Conservation (phyloP, 2,329 filamentous ascomycete species). For the Stagonosporopsis rhizophila region DNA sequence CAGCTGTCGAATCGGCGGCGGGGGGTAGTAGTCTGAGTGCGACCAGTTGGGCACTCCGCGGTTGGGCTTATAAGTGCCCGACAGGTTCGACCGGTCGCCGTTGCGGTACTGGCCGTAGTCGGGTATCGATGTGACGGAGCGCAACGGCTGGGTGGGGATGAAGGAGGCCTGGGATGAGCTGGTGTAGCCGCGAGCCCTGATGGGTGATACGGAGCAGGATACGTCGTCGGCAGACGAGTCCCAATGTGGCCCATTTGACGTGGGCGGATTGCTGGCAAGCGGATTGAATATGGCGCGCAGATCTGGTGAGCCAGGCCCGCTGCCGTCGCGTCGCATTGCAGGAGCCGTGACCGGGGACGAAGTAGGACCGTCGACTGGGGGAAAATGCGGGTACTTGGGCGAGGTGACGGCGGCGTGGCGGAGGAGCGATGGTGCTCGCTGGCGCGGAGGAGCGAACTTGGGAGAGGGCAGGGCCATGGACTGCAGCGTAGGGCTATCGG, state of each 20-base stretch:
- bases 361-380: constrained; percentile 27
- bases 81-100: constrained; percentile 39
- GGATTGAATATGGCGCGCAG: constrained; percentile 45
- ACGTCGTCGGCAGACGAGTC: constrained; percentile 34
- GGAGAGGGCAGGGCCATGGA: constrained; percentile 47
- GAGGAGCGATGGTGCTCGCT: constrained; percentile 52
- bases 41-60: constrained; percentile 47
- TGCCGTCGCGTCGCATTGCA: constrained; percentile 33
- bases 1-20: constrained; percentile 35
- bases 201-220: constrained; percentile 21
- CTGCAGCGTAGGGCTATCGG: constrained; percentile 42
- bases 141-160: constrained; percentile 35
- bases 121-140: constrained; percentile 48
- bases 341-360: constrained; percentile 39
- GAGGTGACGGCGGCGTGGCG: constrained; percentile 43
- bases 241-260: constrained; percentile 34
- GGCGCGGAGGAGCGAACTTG: constrained; percentile 51
- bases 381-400: constrained; percentile 34
- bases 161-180: constrained; percentile 40
- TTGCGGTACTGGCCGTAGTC: constrained; percentile 43
- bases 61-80: constrained; percentile 47
- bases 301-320: constrained; percentile 38
- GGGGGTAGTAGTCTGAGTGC: constrained; percentile 43
- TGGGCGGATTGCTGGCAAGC: constrained; percentile 45
- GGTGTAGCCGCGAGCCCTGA: constrained; percentile 43